Evolutionary conservation across 2,329 filamentous ascomycete species (phyloP).

Genomic region (Penicillium fuscoglaucum): DNA sequence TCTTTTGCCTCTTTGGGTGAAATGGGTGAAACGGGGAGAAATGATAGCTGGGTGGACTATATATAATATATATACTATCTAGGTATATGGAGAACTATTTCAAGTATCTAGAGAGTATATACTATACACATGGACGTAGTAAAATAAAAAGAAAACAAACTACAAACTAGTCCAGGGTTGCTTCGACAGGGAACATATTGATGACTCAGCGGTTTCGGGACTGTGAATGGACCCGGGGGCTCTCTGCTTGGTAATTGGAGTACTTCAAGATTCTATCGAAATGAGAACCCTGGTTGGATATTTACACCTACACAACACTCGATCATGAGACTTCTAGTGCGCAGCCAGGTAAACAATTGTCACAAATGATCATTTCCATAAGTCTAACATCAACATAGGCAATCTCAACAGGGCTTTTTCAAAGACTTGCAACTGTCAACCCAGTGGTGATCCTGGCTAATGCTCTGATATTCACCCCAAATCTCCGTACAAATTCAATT

Average conservation of each 20-base stretch:
- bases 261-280: background rate
- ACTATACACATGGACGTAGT: background rate
- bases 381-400: background rate
- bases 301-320: background rate
- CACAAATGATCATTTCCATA: background rate
- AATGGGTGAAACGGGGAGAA: background rate
- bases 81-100: background rate
- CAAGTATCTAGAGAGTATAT: background rate
- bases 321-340: background rate
- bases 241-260: background rate
- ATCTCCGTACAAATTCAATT: background rate
- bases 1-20: slow-evolving; percentile 18
- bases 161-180: too few relatives aligned
- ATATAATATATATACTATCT: background rate
- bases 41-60: background rate
- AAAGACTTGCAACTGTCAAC: background rate
- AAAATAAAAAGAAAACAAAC: background rate
- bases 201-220: slow-evolving; percentile 1
- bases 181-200: background rate
- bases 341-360: background rate
- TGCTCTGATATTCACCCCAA: background rate
- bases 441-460: background rate
- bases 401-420: background rate
- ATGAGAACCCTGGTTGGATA: background rate
- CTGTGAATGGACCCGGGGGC: too few relatives aligned